Percentiles rank a stretch among this genome's conserved stretches.
phyloP scores from a whole-genome alignment of 805 yeast species.

The Monosporozyma servazzii region DNA sequence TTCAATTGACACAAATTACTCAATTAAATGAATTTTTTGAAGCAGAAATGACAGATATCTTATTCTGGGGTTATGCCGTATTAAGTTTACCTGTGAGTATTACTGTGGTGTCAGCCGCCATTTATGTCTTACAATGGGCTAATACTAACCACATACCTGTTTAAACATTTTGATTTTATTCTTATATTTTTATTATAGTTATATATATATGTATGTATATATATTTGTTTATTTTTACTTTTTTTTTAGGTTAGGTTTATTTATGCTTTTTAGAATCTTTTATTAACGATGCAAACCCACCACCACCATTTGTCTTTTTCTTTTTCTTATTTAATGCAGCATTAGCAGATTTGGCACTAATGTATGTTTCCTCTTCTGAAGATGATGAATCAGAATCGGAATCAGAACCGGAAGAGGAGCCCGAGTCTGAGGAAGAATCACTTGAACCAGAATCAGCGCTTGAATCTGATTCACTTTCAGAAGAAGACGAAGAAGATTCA shows the following conservation, averaged over 20 bases:
- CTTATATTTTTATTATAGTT: neutral
- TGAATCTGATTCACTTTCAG: slow-evolving; percentile 7
- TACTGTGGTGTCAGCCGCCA: slow-evolving; percentile 56
- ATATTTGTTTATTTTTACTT: neutral
- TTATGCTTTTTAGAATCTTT: slow-evolving; percentile 35
- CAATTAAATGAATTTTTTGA: slow-evolving; percentile 68
- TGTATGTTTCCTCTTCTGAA: slow-evolving; percentile 29
- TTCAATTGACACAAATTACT: slow-evolving; percentile 72
- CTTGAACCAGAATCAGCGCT: neutral
- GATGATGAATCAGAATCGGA: slow-evolving; percentile 14
- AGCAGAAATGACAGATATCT: slow-evolving; percentile 73
- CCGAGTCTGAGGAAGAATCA: slow-evolving; percentile 2
- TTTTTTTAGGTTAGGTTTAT: slow-evolving; percentile 4
- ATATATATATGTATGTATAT: neutral
- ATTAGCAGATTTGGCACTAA: slow-evolving; percentile 39
- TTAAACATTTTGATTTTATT: neutral
- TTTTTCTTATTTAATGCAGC: slow-evolving; percentile 32
- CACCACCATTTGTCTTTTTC: slow-evolving; percentile 24
- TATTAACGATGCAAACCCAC: slow-evolving; percentile 40
- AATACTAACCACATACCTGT: slow-evolving; percentile 5
- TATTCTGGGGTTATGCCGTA: slow-evolving; percentile 75
- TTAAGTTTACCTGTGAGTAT: slow-evolving; percentile 71
- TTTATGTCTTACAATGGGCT: slow-evolving; percentile 39
- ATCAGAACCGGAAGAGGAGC: slow-evolving; percentile 14
- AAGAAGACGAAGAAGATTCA: slow-evolving; percentile 13